Evolutionary conservation across 169 alveolate species (phyloP), one percentile per base, ranked within the genome.

Genomic region (Plasmodium cynomolgi): DNA sequence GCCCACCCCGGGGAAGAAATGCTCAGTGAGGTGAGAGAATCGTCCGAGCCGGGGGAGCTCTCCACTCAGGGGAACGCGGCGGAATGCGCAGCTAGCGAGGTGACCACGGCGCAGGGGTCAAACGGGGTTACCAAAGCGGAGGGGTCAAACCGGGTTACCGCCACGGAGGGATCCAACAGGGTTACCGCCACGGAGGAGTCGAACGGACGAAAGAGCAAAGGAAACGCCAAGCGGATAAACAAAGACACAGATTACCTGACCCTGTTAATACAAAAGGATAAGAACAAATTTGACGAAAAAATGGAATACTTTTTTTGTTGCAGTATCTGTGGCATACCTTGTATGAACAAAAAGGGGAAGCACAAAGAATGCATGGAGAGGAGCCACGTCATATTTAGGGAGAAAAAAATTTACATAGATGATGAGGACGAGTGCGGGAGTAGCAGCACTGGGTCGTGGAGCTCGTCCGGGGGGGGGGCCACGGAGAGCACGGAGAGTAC

Each of bases 351-450:
- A 54, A 34, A 6, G 13, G 68, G 81, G 17, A 50, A 33, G 31
- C 93, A 85, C 29, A 75, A 54, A 41, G 13, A 20, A 7, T 85
- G 93, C 31, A 3, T 50, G 29, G 17, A 74, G n/a, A 85, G 62
- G 68, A 85, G 41, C 2, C 85, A 85, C 39, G 77, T 41, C 20
- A 75, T 85, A 17, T 74, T 85, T 47, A 20, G 26, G 13, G 93
- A 85, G 68, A 50, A 85, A 26, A 85, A 85, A 50, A 85, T 85
- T 31, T 47, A 85, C 29, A 85, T 85, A 13, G 62, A 26, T 50
- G 93, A 85, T 26, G 93, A 85, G 58, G 84, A 85, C 11, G 93
- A 85, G 26, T 73, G 85, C 20, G 86, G 54, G n/a, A 68, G 83
- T 62, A 85, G 93, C 31, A 85, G 93, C 31, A 68, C 23, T 4